Base-by-base conservation (phyloP, 306 rosid species). In the Alnus glutinosa region DNA sequence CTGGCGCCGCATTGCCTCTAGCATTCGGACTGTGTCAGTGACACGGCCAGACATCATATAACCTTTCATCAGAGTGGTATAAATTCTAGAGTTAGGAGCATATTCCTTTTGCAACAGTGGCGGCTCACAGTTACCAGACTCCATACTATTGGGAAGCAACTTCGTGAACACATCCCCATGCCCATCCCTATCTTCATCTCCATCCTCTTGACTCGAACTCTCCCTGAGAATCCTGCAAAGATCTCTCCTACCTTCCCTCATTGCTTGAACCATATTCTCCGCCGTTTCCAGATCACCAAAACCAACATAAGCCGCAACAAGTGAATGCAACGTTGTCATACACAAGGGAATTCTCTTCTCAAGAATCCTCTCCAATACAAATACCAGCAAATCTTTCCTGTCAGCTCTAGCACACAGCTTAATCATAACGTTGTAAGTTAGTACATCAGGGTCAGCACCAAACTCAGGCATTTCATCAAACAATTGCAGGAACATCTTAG, bases 31-130 rank as follows among this genome's bases (percentile, higher is more conserved):
- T 0, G 98, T 91, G 59, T 95, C 98, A 1, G 80, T 55, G 23
- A 91, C 97, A 8, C 98, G 92, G 23, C 98, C 97, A 2, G 83
- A 89, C 49, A 87, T 89, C 98, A 95, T 92, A 75, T 95, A 95
- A 66, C 98, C 98, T 76, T 95, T 95, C 98, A 95, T 95, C 36
- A 95, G 80, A 71, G 97, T 90, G 18, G 97, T 95, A 85, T 91
- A 95, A 28, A 91, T 89, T 83, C 98, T 91, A 6, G 98, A 83
- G 80, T 95, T 66, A 2, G 94, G 91, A 71, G 93, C 77, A 79
- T 82, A 95, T 0, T 64, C 82, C 84, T 84, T 88, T 1, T 96
- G 87, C 87, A 95, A 80, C 84, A 92, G 76, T 1, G 90, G 94
- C 15, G 88, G 84, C 79, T 92, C 93, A 16, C 50, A 19, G 63